Percentiles rank a stretch among this genome's conserved stretches.
These are phyloP conservation scores for Phaseolus coccineus DNA, from an alignment of 331 rosid genomes.

Conservation along the genomic window DNA sequence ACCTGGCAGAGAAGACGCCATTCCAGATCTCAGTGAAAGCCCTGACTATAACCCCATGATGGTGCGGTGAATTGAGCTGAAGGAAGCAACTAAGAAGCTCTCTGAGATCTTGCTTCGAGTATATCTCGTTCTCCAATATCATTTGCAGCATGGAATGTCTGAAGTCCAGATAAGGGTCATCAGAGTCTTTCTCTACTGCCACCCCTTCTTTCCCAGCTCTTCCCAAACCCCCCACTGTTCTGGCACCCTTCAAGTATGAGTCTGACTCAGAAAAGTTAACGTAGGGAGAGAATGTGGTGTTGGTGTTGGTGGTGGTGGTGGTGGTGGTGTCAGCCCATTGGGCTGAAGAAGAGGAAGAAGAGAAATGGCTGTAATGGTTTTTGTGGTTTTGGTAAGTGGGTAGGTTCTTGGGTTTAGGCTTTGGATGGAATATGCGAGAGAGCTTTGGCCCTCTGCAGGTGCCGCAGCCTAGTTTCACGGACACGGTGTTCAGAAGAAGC, in stretches of 20 bases:
- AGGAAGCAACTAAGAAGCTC: constrained; percentile 85
- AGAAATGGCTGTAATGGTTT: constrained; percentile 32
- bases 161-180: constrained; percentile 92
- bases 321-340: constrained; percentile 41
- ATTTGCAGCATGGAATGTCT: constrained; percentile 91
- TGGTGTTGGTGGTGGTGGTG: constrained; percentile 46
- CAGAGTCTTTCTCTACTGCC: constrained; percentile 94
- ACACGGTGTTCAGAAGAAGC: constrained; percentile 58
- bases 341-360: constrained; percentile 31
- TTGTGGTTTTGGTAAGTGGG: constrained; percentile 52
- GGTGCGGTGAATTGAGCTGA: constrained; percentile 80
- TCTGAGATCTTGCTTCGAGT: constrained; percentile 77
- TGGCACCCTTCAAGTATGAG: constrained; percentile 20
- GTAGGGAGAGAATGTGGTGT: constrained; percentile 56
- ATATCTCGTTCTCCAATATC: constrained; percentile 94
- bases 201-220: constrained; percentile 73
- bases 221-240: constrained; percentile 63
- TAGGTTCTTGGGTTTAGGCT: constrained; percentile 53
- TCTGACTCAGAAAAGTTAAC: constrained; percentile 53
- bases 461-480: constrained; percentile 79
- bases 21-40: constrained; percentile 98
- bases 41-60: constrained; percentile 80
- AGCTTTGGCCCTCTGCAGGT: constrained; percentile 72
- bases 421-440: constrained; percentile 59
- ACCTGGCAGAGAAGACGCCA: constrained; percentile 61